Base-by-base conservation (phyloP, 208 protist genomes). In the Trypanosoma congolense region DNA sequence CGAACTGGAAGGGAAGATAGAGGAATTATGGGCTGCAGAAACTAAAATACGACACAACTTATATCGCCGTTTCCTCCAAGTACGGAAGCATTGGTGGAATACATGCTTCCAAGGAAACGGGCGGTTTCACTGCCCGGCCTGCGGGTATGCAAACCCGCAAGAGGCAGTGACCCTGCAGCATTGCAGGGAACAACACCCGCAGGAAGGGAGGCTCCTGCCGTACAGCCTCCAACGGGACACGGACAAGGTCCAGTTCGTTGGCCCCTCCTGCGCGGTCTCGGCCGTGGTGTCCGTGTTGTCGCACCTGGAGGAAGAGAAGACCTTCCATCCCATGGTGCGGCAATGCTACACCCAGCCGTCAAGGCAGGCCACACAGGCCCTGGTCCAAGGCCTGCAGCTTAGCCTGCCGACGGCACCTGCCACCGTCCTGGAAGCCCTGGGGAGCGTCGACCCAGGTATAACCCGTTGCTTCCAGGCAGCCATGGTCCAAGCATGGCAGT, bases 31-130 rank as follows among this genome's bases (percentile, higher is more conserved):
- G n/a, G n/a, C n/a, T n/a, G n/a, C n/a, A n/a, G n/a, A n/a, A n/a
- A n/a, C n/a, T n/a, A n/a, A 38, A 12, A 38, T 38, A 38, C 33
- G 33, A 6, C 9, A 61, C 51, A 22, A 9, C 36, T 29, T 47
- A n/a, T 47, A 24, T n/a, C 8, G 6, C 0, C 33, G 33, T 12
- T 38, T 38, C 12, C 33, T 38, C 33, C 33, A 38, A 6, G 33
- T 38, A 16, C 33, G 33, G 33, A 6, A 38, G 33, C 6, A 12
- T 38, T 38, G 33, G 33, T 38, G 33, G 33, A 38, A 12, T 12
- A 38, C 33, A 38, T 38, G 33, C 33, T 38, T 38, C 33, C 6
- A 38, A 0, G 33, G 9, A 6, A 6, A 38, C 33, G 12, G 6
- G 33, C 9, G 12, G 33, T 38, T 38, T 12, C 33, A 38, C 33